Evolutionary conservation across 768 basidiomycete species (phyloP).

Genomic region (Tylopilus rubrobrunneus): DNA sequence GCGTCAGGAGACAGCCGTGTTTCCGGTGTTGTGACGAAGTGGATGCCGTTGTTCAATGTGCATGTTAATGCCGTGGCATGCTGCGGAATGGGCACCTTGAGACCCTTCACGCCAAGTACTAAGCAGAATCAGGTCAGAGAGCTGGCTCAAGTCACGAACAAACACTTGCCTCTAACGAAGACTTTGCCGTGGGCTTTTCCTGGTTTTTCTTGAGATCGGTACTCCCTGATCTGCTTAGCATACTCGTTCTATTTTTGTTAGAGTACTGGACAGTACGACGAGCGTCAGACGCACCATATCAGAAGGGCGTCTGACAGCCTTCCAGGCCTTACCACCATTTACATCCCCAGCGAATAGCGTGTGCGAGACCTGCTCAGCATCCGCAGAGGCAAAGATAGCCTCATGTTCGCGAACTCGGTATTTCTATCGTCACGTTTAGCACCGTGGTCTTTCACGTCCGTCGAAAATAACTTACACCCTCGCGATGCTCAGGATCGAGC

Average conservation of each 20-base stretch:
- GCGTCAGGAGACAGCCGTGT: slow-evolving; percentile 54
- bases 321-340: slow-evolving; percentile 80
- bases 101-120: slow-evolving; percentile 75
- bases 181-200: slow-evolving; percentile 89
- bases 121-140: not conserved
- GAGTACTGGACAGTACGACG: not conserved
- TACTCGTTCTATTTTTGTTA: slow-evolving; percentile 76
- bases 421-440: slow-evolving; percentile 40
- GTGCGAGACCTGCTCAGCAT: slow-evolving; percentile 68
- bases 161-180: slow-evolving; percentile 77
- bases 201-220: slow-evolving; percentile 67
- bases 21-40: slow-evolving; percentile 89
- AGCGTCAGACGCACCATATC: slow-evolving; percentile 70
- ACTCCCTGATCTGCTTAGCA: slow-evolving; percentile 83
- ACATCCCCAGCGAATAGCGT: slow-evolving; percentile 76
- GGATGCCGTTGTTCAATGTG: slow-evolving; percentile 94
- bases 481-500: slow-evolving; percentile 36
- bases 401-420: slow-evolving; percentile 82
- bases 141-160: not conserved
- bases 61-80: slow-evolving; percentile 74
- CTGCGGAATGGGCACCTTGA: slow-evolving; percentile 76
- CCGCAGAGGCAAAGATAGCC: slow-evolving; percentile 79
- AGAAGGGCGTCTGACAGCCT: slow-evolving; percentile 80
- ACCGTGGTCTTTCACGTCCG: not conserved
- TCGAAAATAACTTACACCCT: slow-evolving; percentile 21